phyloP scores from a whole-genome alignment of 164 flowering plant species.

The Nymphaea thermarum region DNA sequence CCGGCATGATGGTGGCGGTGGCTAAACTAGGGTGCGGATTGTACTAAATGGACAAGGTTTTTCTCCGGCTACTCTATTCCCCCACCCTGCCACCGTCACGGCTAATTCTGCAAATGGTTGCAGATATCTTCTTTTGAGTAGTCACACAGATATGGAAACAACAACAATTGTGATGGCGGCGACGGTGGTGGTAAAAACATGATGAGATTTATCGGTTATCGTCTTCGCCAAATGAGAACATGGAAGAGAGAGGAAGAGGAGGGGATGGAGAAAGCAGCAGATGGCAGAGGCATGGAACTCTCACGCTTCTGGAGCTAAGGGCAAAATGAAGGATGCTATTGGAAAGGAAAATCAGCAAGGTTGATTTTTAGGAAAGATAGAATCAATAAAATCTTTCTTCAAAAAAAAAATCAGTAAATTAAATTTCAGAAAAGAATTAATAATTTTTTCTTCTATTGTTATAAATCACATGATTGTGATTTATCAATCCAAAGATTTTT shows the following conservation, averaged over 20 bases:
- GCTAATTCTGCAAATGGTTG: background rate
- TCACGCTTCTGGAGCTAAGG: conserved; percentile 84
- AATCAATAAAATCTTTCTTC: too few species aligned
- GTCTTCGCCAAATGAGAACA: conserved; percentile 6
- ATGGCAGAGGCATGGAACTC: conserved; percentile 96
- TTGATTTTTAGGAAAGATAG: too few species aligned
- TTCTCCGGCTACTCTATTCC: background rate
- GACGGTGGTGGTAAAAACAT: background rate
- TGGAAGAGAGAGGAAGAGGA: conserved; percentile 13
- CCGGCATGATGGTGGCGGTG: background rate
- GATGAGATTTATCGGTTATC: conserved; percentile 22
- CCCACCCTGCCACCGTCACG: background rate
- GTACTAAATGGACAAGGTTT: background rate
- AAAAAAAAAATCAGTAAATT: too few species aligned
- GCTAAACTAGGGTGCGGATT: background rate
- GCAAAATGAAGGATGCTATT: conserved; percentile 81
- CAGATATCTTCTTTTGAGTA: background rate
- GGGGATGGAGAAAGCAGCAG: conserved; percentile 52
- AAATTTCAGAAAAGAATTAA: too few species aligned
- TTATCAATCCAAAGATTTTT: too few species aligned
- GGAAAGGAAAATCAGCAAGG: too few species aligned
- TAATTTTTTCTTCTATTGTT: too few species aligned
- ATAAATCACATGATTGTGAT: too few species aligned
- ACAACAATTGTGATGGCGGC: background rate
- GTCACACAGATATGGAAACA: background rate